phyloP scores from a whole-genome alignment of 2,329 filamentous ascomycete species.

The Onygena corvina region DNA sequence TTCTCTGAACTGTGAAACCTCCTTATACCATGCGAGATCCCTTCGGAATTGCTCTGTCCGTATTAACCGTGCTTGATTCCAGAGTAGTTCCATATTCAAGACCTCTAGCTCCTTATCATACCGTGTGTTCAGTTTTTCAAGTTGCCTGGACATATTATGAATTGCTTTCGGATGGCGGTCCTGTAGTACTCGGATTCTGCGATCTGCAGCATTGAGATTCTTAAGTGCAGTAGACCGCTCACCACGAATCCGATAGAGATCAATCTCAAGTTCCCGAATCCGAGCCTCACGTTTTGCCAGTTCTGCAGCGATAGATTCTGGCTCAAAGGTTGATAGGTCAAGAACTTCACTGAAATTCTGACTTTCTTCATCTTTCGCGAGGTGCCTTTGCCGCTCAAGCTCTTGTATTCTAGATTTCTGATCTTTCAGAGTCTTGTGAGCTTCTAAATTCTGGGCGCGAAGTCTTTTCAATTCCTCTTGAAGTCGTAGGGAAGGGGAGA shows the following conservation, averaged over 20 bases:
- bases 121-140: constrained; percentile 36
- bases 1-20: constrained; percentile 71
- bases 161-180: constrained; percentile 54
- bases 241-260: constrained; percentile 51
- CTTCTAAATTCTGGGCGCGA: constrained; percentile 48
- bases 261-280: constrained; percentile 44
- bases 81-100: constrained; percentile 78
- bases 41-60: constrained; percentile 69
- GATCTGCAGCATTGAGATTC: constrained; percentile 30
- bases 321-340: constrained; percentile 38
- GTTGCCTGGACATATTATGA: constrained; percentile 33
- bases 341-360: constrained; percentile 37
- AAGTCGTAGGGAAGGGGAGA: constrained; percentile 34
- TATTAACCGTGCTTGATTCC: constrained; percentile 68
- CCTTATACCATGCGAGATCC: constrained; percentile 77
- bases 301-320: constrained; percentile 59
- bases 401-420: constrained; percentile 39
- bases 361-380: constrained; percentile 32
- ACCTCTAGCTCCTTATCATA: constrained; percentile 61
- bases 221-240: constrained; percentile 34
- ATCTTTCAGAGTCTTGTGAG: constrained; percentile 50
- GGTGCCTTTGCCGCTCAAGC: constrained; percentile 40
- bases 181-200: constrained; percentile 37
- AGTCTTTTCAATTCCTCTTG: constrained; percentile 47
- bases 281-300: constrained; percentile 56